Evolutionary conservation across 1,284 basidiomycete species (phyloP).

Genomic region (Cutaneotrichosporon dermatis): DNA sequence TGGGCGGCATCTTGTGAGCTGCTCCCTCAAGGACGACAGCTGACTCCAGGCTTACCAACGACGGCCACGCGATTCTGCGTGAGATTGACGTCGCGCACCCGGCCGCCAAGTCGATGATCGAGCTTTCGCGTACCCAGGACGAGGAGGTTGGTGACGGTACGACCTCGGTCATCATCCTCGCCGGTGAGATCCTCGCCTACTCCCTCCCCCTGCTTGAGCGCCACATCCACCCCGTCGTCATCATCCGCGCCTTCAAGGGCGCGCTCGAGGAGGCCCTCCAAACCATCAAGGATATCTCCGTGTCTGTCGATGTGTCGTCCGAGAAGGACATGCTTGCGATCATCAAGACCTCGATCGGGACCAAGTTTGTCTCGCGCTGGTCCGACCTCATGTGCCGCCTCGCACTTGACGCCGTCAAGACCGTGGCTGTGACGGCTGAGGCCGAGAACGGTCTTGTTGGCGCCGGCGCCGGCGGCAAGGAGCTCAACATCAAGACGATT

Average conservation of each 20-base stretch:
- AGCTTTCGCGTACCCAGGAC: slow-evolving; percentile 90
- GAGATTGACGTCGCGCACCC: slow-evolving; percentile 98
- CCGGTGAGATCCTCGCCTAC: slow-evolving; percentile 35
- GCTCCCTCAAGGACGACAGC: background rate
- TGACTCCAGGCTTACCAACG: slow-evolving; percentile 75
- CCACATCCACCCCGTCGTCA: slow-evolving; percentile 96
- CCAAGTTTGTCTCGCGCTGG: slow-evolving; percentile 96
- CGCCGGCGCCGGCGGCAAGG: slow-evolving; percentile 43
- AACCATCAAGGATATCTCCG: slow-evolving; percentile 69
- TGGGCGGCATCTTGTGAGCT: slow-evolving; percentile 88
- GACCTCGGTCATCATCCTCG: slow-evolving; percentile 86
- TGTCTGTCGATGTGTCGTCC: slow-evolving; percentile 81
- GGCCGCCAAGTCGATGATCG: slow-evolving; percentile 99
- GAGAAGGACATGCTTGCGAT: slow-evolving; percentile 91
- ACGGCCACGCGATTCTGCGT: slow-evolving; percentile 93
- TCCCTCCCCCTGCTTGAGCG: slow-evolving; percentile 69
- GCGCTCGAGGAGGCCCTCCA: slow-evolving; percentile 85
- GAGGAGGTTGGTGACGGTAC: slow-evolving; percentile 99
- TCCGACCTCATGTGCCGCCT: slow-evolving; percentile 95
- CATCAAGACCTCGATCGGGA: slow-evolving; percentile 98
- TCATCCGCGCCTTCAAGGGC: slow-evolving; percentile 96
- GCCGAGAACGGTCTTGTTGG: slow-evolving; percentile 47
- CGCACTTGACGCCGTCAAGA: slow-evolving; percentile 86
- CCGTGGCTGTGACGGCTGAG: slow-evolving; percentile 60
- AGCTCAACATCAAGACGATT: slow-evolving; percentile 67